Base-by-base conservation (phyloP, 1,284 basidiomycete genomes). In the Meripilus lineatus region DNA sequence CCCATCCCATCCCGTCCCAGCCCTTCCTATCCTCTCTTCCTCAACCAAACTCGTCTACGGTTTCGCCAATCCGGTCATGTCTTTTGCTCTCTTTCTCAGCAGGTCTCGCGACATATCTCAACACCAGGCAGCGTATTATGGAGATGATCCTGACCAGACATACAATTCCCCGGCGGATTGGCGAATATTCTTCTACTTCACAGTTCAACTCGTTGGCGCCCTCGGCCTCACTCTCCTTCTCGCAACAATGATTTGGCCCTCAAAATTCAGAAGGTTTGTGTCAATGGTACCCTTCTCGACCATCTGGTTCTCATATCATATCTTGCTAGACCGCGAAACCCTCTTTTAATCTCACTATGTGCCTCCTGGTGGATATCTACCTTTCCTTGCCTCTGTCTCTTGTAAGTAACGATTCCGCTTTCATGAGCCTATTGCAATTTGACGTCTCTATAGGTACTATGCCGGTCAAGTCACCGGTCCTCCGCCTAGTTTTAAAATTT, bases 301-400 rank as follows among this genome's bases (percentile, higher is more conserved):
- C 7, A 20, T 25, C 14, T 15, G 4, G 30, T 4, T 20, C 6
- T 14, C 17, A 7, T 13, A 26, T 22, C 25, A 18, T 22, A 32
- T 6, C 11, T 22, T 26, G n/a, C 32, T 28, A 52, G 50, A 38
- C 48, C 50, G 23, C 48, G 52, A 17, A 54, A 54, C 40, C 52
- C 52, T 11, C 41, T 50, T 3, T 46, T 54, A 22, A 47, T 54
- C 13, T 54, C 52, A 2, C 21, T 54, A 22, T 52, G 50, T 32
- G 47, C 48, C 22, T 52, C 50, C 1, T 54, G 52, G 52, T 52
- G 50, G 52, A 36, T 54, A n/a, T 48, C 52, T 5, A 46, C 50
- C 4, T 54, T 54, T 37, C 50, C 50, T 4, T 50, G 48, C 38
- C 40, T 54, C 3, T 37, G 39, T 13, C n/a, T 54, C 25, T 38